These are phyloP conservation scores for Linnemannia elongata DNA, from an alignment of 192 early-diverging fungal genomes.

Conservation along the genomic window DNA sequence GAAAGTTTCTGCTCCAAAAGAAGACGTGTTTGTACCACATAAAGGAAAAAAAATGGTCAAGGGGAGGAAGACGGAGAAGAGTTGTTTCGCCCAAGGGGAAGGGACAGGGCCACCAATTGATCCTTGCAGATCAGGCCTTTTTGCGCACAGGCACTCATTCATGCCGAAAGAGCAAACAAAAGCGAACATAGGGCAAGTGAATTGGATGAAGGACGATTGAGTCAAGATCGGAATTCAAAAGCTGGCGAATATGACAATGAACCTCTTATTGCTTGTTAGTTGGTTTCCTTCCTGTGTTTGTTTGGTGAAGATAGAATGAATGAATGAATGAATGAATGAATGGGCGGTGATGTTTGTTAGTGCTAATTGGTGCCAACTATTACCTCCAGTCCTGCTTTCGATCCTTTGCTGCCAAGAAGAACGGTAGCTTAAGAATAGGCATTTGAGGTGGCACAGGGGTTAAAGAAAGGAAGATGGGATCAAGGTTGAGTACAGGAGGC, in stretches of 20 bases:
- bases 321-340: neutral
- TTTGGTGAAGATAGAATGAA: neutral
- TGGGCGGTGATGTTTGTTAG: too few species aligned
- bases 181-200: neutral
- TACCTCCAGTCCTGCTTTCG: slow-evolving; percentile 48
- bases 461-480: neutral
- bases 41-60: neutral
- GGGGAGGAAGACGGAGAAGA: neutral
- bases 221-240: neutral
- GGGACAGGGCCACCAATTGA: neutral
- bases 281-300: neutral
- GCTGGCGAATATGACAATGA: neutral
- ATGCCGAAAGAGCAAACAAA: neutral
- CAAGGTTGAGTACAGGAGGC: neutral
- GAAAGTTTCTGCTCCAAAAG: neutral
- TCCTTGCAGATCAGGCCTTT: neutral
- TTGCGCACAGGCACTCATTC: neutral
- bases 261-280: neutral
- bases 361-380: neutral
- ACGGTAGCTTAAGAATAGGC: slow-evolving; percentile 30
- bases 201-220: neutral
- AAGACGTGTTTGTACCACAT: neutral
- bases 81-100: neutral
- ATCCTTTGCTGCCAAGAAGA: slow-evolving; percentile 22
- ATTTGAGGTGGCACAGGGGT: neutral